Evolutionary conservation across 1,284 basidiomycete species (phyloP).

Genomic region (Ceratobasidium sp.): DNA sequence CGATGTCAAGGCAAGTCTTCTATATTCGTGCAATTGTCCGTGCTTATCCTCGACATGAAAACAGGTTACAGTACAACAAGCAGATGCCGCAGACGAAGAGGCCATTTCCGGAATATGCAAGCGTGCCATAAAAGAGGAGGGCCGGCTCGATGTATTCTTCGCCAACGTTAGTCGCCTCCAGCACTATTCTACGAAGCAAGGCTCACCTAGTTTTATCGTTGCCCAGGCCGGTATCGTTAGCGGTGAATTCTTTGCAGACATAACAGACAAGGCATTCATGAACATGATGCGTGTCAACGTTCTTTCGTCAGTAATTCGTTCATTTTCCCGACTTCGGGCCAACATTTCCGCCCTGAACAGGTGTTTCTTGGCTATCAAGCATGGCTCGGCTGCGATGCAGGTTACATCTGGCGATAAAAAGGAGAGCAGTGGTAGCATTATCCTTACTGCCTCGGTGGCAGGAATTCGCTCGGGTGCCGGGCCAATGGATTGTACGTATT

Average conservation of each 20-base stretch:
- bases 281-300: conserved; percentile 85
- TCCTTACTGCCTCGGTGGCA: conserved; percentile 92
- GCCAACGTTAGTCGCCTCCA: conserved; percentile 77
- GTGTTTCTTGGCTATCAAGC: conserved; percentile 90
- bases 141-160: conserved; percentile 91
- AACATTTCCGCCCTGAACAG: conserved; percentile 60
- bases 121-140: conserved; percentile 82
- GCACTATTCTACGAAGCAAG: background rate
- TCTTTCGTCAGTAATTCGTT: conserved; percentile 71
- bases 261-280: conserved; percentile 76
- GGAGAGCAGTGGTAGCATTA: conserved; percentile 82
- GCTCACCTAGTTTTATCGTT: conserved; percentile 44
- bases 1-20: conserved; percentile 74
- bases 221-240: conserved; percentile 68
- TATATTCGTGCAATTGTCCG: background rate
- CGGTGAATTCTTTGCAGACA: conserved; percentile 58
- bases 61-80: conserved; percentile 78
- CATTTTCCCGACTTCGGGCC: background rate
- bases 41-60: background rate
- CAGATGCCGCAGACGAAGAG: conserved; percentile 86
- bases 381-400: conserved; percentile 86
- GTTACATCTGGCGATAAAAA: conserved; percentile 75
- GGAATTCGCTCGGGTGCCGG: conserved; percentile 90
- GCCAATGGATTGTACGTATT: conserved; percentile 79
- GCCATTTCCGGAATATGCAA: conserved; percentile 78